Evolutionary conservation across 129 eudicot species (phyloP).

Genomic region (Ambrosia trifida): DNA sequence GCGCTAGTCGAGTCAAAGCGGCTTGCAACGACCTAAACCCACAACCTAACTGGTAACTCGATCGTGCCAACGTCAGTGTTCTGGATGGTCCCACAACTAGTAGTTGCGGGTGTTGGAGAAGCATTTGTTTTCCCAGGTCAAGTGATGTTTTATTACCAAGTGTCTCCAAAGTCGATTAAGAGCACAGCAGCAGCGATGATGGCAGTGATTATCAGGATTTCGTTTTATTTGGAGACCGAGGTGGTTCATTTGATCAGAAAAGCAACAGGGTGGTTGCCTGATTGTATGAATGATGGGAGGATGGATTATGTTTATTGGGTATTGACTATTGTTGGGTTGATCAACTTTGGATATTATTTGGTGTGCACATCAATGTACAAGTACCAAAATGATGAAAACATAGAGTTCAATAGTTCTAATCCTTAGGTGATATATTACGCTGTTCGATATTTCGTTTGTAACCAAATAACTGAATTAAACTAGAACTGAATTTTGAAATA

Average conservation of each 20-base stretch:
- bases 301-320: constrained; percentile 62
- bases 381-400: constrained; percentile 38
- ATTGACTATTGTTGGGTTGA: constrained; percentile 34
- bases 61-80: constrained; percentile 46
- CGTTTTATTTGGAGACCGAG: constrained; percentile 56
- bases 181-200: constrained; percentile 59
- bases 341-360: constrained; percentile 54
- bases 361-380: constrained; percentile 50
- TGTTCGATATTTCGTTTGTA: no score
- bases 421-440: constrained; percentile 8
- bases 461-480: no score
- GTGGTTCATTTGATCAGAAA: constrained; percentile 39
- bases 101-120: constrained; percentile 52
- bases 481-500: not conserved
- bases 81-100: constrained; percentile 63
- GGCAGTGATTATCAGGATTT: constrained; percentile 43
- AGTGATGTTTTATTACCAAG: constrained; percentile 58
- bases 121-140: constrained; percentile 68
- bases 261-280: constrained; percentile 59
- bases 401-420: constrained; percentile 4
- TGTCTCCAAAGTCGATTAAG: constrained; percentile 55
- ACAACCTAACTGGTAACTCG: constrained; percentile 15
- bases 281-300: constrained; percentile 57
- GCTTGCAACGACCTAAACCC: constrained; percentile 24
- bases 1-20: constrained; percentile 66